phyloP scores from a whole-genome alignment of 345 rosid genomes.

The Aquilaria malaccensis region DNA sequence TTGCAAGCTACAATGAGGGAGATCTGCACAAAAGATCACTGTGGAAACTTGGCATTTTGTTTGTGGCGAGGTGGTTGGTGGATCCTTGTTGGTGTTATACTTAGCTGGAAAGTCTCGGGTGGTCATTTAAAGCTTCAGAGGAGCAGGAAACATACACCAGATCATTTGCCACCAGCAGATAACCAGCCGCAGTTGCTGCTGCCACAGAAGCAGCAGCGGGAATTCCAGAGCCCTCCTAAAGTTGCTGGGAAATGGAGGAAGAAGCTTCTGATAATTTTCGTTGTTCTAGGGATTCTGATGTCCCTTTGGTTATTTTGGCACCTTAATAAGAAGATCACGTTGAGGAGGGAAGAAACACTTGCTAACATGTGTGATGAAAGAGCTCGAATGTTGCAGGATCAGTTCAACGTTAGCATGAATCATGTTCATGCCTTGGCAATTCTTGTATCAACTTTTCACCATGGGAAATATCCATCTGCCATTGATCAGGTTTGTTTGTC shows the following conservation, averaged over 20 bases:
- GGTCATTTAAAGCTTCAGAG: slow-evolving; percentile 22
- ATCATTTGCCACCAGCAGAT: slow-evolving; percentile 26
- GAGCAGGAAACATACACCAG: slow-evolving; percentile 21
- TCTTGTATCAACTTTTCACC: slow-evolving; percentile 96
- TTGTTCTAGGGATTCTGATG: slow-evolving; percentile 37
- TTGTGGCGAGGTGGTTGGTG: slow-evolving; percentile 43
- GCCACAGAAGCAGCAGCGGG: slow-evolving; percentile 53
- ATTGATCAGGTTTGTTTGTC: slow-evolving; percentile 71
- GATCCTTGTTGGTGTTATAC: slow-evolving; percentile 31
- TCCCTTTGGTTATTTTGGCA: slow-evolving; percentile 65
- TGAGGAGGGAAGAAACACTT: slow-evolving; percentile 60
- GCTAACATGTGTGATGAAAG: slow-evolving; percentile 94
- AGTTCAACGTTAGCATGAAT: slow-evolving; percentile 96
- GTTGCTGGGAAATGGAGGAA: slow-evolving; percentile 74
- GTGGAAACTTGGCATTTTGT: slow-evolving; percentile 19
- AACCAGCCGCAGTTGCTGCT: slow-evolving; percentile 27
- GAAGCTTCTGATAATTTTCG: slow-evolving; percentile 41
- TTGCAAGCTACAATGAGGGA: slow-evolving; percentile 13
- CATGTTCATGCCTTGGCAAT: slow-evolving; percentile 97
- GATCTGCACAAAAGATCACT: slow-evolving; percentile 16
- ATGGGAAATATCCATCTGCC: slow-evolving; percentile 83
- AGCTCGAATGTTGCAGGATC: slow-evolving; percentile 96
- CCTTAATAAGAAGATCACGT: slow-evolving; percentile 21
- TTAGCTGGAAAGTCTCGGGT: slow-evolving; percentile 29
- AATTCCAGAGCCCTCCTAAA: slow-evolving; percentile 33